Percentiles rank a stretch among this genome's conserved stretches.
phyloP scores from a whole-genome alignment of 1,139 yeast genomes.

The Nakaseomyces delphensis region DNA sequence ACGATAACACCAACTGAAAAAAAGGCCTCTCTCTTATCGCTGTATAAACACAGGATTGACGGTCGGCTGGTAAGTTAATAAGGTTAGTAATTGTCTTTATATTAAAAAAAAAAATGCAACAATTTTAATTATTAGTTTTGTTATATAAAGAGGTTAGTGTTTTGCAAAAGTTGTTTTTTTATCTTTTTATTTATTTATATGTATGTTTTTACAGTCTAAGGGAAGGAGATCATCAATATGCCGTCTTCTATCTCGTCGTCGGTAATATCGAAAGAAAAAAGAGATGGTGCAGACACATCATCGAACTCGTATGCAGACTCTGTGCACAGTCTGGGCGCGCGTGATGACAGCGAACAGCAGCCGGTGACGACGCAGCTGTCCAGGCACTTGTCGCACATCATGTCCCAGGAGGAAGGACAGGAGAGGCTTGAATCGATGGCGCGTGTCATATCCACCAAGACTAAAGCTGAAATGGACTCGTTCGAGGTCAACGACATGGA shows the following conservation, averaged over 20 bases:
- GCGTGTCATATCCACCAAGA: slow-evolving; percentile 37
- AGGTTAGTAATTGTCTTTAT: neutral
- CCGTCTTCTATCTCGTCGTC: slow-evolving; percentile 3
- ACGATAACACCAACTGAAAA: no score
- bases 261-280: slow-evolving; percentile 5
- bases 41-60: neutral
- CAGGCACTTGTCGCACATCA: slow-evolving; percentile 26
- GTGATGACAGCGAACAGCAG: slow-evolving; percentile 20
- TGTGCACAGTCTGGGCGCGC: slow-evolving; percentile 5
- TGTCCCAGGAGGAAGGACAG: slow-evolving; percentile 31
- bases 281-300: slow-evolving; percentile 9
- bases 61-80: neutral
- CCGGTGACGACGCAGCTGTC: slow-evolving; percentile 27
- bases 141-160: no score
- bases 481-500: slow-evolving; percentile 35
- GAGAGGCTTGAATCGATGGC: slow-evolving; percentile 36
- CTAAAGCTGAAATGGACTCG: slow-evolving; percentile 32
- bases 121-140: no score
- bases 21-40: no score
- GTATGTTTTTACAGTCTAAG: no score
- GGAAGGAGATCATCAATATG: neutral
- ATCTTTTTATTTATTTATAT: no score
- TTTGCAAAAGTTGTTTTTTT: neutral
- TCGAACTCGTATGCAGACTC: slow-evolving; percentile 22
- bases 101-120: no score